These are phyloP conservation scores for Luvunga scandens DNA, from an alignment of 345 rosid species.

Conservation along the genomic window DNA sequence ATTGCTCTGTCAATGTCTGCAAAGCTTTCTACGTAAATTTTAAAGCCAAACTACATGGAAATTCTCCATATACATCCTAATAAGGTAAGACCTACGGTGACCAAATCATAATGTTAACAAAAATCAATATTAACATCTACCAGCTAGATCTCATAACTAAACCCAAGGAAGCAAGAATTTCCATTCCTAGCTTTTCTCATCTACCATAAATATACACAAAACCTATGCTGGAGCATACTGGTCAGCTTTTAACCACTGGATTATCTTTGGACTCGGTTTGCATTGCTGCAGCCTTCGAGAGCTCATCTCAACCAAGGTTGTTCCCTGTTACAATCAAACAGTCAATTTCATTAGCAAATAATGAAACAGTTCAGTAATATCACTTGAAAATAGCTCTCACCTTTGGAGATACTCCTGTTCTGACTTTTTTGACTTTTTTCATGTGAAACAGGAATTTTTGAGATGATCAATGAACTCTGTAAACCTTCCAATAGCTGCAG, in stretches of 20 bases:
- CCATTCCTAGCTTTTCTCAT: constrained; percentile 35
- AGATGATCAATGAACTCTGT: constrained; percentile 79
- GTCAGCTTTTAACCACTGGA: constrained; percentile 18
- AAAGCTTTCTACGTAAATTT: constrained; percentile 22
- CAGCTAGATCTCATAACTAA: constrained; percentile 32
- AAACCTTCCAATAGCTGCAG: constrained; percentile 88
- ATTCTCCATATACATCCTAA: constrained; percentile 42
- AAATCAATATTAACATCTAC: constrained; percentile 46
- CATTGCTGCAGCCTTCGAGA: neutral
- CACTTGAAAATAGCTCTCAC: constrained; percentile 17
- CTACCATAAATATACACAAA: constrained; percentile 47
- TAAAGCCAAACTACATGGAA: constrained; percentile 33
- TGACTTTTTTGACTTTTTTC: constrained; percentile 61
- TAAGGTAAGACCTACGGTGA: constrained; percentile 27
- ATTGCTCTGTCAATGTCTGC: neutral
- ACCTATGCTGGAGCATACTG: constrained; percentile 24
- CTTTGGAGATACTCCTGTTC: constrained; percentile 43
- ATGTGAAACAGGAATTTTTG: constrained; percentile 73
- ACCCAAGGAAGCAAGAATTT: constrained; percentile 35
- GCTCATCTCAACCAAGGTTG: constrained; percentile 40
- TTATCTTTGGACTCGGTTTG: constrained; percentile 5
- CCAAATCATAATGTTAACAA: constrained; percentile 27
- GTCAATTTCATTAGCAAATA: constrained; percentile 13
- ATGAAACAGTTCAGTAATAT: neutral
- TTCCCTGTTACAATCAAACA: constrained; percentile 50